Evolutionary conservation across 805 yeast genomes (phyloP).

Genomic region (Pichia paraexigua): DNA sequence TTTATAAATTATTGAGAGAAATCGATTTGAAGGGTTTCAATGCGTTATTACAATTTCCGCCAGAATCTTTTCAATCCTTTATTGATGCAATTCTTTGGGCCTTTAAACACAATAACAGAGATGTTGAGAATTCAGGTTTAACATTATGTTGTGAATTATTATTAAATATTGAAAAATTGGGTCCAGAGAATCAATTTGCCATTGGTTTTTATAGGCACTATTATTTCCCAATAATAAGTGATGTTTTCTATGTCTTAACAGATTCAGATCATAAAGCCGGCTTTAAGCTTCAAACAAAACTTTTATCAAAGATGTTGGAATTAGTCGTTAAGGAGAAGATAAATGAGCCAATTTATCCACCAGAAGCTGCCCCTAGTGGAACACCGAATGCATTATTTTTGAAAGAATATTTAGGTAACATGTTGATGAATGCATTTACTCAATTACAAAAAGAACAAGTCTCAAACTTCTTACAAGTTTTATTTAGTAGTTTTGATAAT

Average conservation of each 20-base stretch:
- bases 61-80: constrained; percentile 83
- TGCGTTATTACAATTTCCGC: constrained; percentile 81
- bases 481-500: constrained; percentile 67
- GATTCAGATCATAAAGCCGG: constrained; percentile 98
- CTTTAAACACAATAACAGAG: constrained; percentile 93
- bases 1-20: constrained; percentile 81
- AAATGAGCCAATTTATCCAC: constrained; percentile 66
- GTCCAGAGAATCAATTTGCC: constrained; percentile 57
- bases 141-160: constrained; percentile 75
- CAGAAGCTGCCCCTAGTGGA: constrained; percentile 79
- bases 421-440: constrained; percentile 85
- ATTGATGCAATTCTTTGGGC: constrained; percentile 98
- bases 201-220: constrained; percentile 82
- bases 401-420: constrained; percentile 71
- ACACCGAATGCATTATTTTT: constrained; percentile 74
- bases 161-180: constrained; percentile 73
- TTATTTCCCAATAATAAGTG: constrained; percentile 82
- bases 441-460: constrained; percentile 82
- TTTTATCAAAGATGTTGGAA: constrained; percentile 76
- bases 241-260: constrained; percentile 86
- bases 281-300: constrained; percentile 76
- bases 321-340: constrained; percentile 73
- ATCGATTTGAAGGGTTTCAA: constrained; percentile 79
- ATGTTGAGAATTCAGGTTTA: constrained; percentile 89
- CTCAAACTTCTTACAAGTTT: constrained; percentile 68